Conservation (phyloP, 2,329 filamentous ascomycete species). For the Keithomyces neogunnii region DNA sequence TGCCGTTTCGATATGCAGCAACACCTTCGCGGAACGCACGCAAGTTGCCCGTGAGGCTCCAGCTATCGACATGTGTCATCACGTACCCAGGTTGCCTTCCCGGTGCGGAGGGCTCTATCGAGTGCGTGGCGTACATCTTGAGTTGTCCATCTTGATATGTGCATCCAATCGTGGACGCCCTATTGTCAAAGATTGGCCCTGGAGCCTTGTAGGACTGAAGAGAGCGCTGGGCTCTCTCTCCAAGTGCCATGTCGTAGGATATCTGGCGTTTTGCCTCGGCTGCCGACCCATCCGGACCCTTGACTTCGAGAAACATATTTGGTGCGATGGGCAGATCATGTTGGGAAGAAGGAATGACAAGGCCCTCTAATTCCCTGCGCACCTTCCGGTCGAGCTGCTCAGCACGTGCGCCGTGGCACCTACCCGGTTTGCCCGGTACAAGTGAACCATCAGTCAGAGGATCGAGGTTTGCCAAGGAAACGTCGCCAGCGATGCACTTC, state of each 20-base stretch:
- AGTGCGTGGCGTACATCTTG: slow-evolving; percentile 5
- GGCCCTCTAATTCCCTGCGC: slow-evolving; percentile 5
- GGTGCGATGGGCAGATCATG: slow-evolving; percentile 22
- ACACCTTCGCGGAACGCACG: slow-evolving; percentile 2
- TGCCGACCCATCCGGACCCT: slow-evolving; percentile 22
- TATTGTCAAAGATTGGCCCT: not conserved
- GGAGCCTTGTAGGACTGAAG: slow-evolving; percentile 21
- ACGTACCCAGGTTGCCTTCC: not conserved
- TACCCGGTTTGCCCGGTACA: slow-evolving; percentile 19
- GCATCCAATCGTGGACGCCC: slow-evolving; percentile 1
- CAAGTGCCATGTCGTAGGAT: slow-evolving; percentile 25
- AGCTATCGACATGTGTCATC: not conserved
- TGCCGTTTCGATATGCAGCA: slow-evolving; percentile 2
- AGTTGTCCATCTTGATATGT: not conserved
- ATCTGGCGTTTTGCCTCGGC: slow-evolving; percentile 22
- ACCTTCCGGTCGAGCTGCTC: slow-evolving; percentile 18
- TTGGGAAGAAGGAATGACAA: slow-evolving; percentile 24
- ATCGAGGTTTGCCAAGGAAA: not conserved
- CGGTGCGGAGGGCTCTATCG: not conserved
- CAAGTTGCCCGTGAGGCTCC: not conserved
- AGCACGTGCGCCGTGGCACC: slow-evolving; percentile 5
- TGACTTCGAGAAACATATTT: slow-evolving; percentile 31
- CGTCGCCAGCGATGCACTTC: not conserved
- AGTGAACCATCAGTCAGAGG: not conserved
- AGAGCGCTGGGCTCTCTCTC: slow-evolving; percentile 24